Evolutionary conservation across 2,329 filamentous ascomycete genomes (phyloP), one percentile per base, ranked within the genome.

Genomic region (Aureobasidium leucospermi): DNA sequence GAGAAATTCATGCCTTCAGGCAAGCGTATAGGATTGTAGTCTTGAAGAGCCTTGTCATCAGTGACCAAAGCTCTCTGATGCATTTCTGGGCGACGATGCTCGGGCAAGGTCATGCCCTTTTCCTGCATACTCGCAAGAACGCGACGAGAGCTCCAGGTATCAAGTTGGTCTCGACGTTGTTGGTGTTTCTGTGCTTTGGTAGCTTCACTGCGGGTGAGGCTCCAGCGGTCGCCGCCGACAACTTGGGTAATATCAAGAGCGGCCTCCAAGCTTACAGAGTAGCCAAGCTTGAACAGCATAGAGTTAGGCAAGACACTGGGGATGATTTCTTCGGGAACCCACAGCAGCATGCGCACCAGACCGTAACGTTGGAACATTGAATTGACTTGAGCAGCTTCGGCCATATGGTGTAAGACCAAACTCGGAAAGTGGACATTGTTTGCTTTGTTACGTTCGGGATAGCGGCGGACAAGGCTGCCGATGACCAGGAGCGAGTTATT

Each of bases 291-390:
- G 1, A 76, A 71, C 36, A 76, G 71, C 2, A 88, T 68, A 1
- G 76, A 74, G 56, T 81, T 81, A 0, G 92, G 87, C 7, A 96
- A 61, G 1, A 89, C 65, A 1, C 71, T 63, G 6, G 72, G 67
- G 63, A 84, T 84, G 59, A 90, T 86, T 0, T 81, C 76, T 45
- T 85, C 77, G 1, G 82, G 79, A 3, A 85, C 67, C 85, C 91
- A 92, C 41, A 92, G 69, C 1, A 97, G 79, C 77, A 93, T 86
- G 51, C 91, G 85, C 3, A 96, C 85, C 16, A 86, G 81, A 3
- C 93, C 93, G 69, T 90, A 92, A 31, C 78, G 77, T 66, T 96
- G 87, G 65, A 95, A 74, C 42, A 63, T 62, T 55, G 62, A 45
- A 32, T 71, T 71, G 1, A 47, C 79, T 53, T 78, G 79, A 0